These are phyloP conservation scores for Azolla pinnata DNA, from an alignment of 75 land plant species.

Conservation along the genomic window DNA sequence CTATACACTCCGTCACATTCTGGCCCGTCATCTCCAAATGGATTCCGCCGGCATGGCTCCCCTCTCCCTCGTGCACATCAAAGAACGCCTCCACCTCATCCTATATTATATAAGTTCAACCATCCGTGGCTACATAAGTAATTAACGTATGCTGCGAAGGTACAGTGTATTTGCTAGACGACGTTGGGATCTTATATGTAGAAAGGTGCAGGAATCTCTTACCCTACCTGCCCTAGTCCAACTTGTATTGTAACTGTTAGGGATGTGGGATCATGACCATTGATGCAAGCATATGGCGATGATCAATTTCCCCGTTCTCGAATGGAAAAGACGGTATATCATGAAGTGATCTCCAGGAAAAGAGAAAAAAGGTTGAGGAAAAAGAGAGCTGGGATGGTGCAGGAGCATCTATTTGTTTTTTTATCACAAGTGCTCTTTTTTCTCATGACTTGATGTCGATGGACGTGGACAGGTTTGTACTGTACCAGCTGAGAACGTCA, in stretches of 20 bases:
- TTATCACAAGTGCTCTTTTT: too few species aligned
- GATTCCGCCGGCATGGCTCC: constrained; percentile 75
- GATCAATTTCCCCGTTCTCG: too few species aligned
- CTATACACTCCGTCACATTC: constrained; percentile 76
- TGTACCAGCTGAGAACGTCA: too few species aligned
- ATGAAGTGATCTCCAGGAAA: too few species aligned
- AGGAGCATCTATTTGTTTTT: too few species aligned
- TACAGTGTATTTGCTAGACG: too few species aligned
- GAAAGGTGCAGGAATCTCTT: not conserved
- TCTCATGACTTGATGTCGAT: too few species aligned
- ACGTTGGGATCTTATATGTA: not conserved
- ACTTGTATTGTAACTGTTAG: not conserved
- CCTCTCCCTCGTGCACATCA: constrained; percentile 80
- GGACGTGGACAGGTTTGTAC: too few species aligned
- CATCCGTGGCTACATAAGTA: not conserved
- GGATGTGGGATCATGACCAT: not conserved
- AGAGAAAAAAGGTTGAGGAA: too few species aligned
- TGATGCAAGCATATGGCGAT: too few species aligned
- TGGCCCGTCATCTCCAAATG: constrained; percentile 84
- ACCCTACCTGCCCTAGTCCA: not conserved
- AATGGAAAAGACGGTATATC: too few species aligned
- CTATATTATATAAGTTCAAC: constrained; percentile 16
- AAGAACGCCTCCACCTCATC: constrained; percentile 76
- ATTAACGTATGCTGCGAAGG: not conserved
- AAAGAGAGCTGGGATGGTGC: too few species aligned